phyloP scores from a whole-genome alignment of 2,329 filamentous ascomycete species.

The Apiospora aurea region DNA sequence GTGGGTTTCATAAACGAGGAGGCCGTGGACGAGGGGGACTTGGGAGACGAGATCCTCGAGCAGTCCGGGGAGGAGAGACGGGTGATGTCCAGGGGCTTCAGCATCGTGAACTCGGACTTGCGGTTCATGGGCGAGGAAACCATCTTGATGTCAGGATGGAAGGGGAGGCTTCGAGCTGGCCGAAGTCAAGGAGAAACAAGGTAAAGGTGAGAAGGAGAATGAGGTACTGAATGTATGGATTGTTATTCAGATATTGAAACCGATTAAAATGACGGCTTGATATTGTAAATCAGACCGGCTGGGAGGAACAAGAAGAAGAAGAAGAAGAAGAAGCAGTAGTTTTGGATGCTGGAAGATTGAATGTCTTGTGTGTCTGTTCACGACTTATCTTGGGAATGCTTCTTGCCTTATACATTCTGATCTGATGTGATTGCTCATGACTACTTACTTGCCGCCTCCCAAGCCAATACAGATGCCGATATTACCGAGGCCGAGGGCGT shows the following conservation, averaged over 20 bases:
- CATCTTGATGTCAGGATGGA: not conserved
- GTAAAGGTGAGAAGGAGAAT: not conserved
- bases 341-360: not conserved
- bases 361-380: not conserved
- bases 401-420: not conserved
- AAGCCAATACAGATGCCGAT: not conserved
- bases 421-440: not conserved
- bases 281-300: slow-evolving; percentile 7
- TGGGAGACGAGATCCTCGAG: not conserved
- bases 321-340: too few species aligned
- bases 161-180: not conserved
- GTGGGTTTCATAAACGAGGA: not conserved
- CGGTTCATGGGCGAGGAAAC: slow-evolving; percentile 8
- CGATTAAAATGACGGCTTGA: not conserved
- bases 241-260: not conserved
- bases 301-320: not conserved
- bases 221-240: not conserved
- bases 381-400: not conserved
- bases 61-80: not conserved
- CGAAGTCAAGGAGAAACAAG: not conserved
- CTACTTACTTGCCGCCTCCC: not conserved
- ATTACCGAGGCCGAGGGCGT: not conserved
- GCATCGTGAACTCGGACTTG: slow-evolving; percentile 3
- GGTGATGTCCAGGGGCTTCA: not conserved
- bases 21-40: not conserved